phyloP scores from a whole-genome alignment of 805 yeast genomes.

The Gaillardinia entomophila region DNA sequence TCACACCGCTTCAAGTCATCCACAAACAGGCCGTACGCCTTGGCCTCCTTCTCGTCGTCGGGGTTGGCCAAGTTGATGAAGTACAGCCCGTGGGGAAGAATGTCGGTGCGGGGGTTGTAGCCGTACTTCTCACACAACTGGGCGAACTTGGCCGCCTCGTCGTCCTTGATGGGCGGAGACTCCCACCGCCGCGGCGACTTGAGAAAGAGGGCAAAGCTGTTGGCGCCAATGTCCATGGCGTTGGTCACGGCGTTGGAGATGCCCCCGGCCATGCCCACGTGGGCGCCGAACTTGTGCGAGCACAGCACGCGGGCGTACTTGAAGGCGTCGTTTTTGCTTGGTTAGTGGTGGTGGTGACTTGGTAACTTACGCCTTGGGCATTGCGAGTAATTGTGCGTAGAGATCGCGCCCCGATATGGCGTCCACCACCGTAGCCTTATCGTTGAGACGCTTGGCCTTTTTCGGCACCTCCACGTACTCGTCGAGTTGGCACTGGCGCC shows the following conservation, averaged over 20 bases:
- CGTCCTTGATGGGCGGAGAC: constrained; percentile 65
- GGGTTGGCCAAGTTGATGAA: constrained; percentile 92
- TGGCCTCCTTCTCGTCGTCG: constrained; percentile 68
- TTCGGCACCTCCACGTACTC: constrained; percentile 1
- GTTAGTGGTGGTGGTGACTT: neutral
- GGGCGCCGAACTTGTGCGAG: constrained; percentile 76
- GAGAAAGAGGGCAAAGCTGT: constrained; percentile 84
- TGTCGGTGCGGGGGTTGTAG: constrained; percentile 70
- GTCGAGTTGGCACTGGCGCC: constrained; percentile 11
- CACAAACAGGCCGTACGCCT: constrained; percentile 69
- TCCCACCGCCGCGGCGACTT: constrained; percentile 91
- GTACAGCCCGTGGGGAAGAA: constrained; percentile 93
- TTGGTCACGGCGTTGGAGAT: constrained; percentile 63
- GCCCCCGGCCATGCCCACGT: constrained; percentile 80
- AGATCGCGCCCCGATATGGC: neutral
- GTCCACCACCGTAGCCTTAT: no score
- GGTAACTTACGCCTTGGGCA: no score
- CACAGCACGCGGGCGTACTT: constrained; percentile 34
- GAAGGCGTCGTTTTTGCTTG: constrained; percentile 5
- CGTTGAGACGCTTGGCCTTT: neutral
- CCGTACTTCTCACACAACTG: constrained; percentile 55
- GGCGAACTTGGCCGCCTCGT: constrained; percentile 64
- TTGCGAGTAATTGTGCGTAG: neutral
- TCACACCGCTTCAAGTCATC: constrained; percentile 91
- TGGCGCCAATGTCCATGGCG: constrained; percentile 55